phyloP scores from a whole-genome alignment of 495 filamentous ascomycete species.

The Talaromyces ruber region DNA sequence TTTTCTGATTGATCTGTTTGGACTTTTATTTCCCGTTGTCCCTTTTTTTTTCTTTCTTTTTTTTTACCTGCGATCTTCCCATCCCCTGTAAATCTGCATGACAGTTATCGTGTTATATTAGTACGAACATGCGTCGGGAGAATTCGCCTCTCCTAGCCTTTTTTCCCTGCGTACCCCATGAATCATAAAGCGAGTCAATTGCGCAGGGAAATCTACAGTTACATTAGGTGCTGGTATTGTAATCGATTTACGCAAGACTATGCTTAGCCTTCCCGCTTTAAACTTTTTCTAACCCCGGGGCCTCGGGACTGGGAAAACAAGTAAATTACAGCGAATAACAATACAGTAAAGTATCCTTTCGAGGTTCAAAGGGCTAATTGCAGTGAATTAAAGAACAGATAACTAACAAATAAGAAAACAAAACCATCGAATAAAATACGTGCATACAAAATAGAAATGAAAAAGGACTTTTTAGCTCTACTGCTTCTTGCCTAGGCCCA shows the following conservation, averaged over 20 bases:
- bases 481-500: neutral
- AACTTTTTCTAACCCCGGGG: neutral
- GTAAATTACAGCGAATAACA: conserved; percentile 5
- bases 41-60: conserved; percentile 13
- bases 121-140: neutral
- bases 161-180: neutral
- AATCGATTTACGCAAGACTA: neutral
- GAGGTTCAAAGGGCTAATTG: neutral
- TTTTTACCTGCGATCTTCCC: conserved; percentile 8
- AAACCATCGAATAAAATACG: neutral
- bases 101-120: neutral
- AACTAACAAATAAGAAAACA: neutral
- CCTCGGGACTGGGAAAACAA: conserved; percentile 10
- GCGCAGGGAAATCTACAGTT: neutral
- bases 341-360: neutral
- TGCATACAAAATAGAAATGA: neutral
- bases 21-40: conserved; percentile 11
- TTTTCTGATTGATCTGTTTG: conserved; percentile 3
- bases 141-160: neutral
- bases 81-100: neutral
- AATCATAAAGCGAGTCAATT: neutral
- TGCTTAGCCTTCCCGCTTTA: neutral
- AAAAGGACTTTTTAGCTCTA: neutral
- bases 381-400: neutral
- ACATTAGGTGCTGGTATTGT: neutral